phyloP scores from a whole-genome alignment of 306 rosid genomes.

The Clitoria ternatea region DNA sequence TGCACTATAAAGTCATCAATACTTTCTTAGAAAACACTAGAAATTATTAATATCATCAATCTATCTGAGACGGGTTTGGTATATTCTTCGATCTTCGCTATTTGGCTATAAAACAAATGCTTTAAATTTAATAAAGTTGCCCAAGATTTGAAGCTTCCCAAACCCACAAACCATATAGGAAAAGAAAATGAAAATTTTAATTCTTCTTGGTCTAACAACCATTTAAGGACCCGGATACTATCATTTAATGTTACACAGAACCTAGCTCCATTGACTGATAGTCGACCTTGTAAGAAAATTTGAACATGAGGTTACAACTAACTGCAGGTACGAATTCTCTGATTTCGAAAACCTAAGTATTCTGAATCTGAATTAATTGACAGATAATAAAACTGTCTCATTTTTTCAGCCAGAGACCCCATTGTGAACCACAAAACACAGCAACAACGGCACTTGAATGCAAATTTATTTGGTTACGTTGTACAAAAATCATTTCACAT shows the following conservation, averaged over 20 bases:
- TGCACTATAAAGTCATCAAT: neutral
- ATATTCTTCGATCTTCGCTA: neutral
- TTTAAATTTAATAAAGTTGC: slow-evolving; percentile 4
- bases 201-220: neutral
- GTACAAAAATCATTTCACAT: too few species aligned
- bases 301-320: neutral
- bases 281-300: neutral
- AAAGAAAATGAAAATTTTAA: neutral
- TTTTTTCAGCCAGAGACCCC: neutral
- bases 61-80: neutral
- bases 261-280: neutral
- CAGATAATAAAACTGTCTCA: neutral
- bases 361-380: neutral
- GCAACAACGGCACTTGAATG: neutral
- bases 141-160: slow-evolving; percentile 2
- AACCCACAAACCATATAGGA: neutral
- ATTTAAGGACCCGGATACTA: neutral
- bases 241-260: neutral
- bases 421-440: neutral
- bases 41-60: slow-evolving; percentile 10
- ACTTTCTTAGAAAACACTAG: slow-evolving; percentile 4
- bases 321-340: neutral
- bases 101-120: neutral
- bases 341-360: neutral
- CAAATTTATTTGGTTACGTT: too few species aligned